Evolutionary conservation across 2,329 filamentous ascomycete species (phyloP), one percentile per base, ranked within the genome.

Genomic region (Incumbomyces lentus): DNA sequence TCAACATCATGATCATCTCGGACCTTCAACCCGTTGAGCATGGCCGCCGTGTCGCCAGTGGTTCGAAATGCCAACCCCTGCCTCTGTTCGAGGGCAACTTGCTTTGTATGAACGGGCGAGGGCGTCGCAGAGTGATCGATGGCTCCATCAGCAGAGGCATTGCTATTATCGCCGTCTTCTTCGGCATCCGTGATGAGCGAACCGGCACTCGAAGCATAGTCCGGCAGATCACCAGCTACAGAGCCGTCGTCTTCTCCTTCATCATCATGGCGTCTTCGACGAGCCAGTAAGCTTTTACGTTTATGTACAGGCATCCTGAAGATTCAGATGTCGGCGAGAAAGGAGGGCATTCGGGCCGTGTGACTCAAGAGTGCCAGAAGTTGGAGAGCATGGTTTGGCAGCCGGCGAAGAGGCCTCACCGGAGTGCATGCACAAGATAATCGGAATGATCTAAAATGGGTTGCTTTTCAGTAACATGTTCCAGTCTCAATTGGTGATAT

Each of bases 121-220:
- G 18, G 16, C 19, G 41, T 37, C 18, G 26, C 12, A 12, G 42
- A 36, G 8, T 12, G 16, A 13, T 60, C 60, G 12, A 60, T 57
- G 13, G 63, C 61, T 43, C 61, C 64, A 51, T 74, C 73, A 45
- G 26, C 32, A 11, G 40, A 37, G 34, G 68, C 62, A 33, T 75
- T 75, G 55, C 73, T 78, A 42, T 70, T 66, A 57, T 79, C 75
- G 47, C 71, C 75, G 52, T 79, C 73, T 47, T 75, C 74, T 43
- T 78, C 76, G 38, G 68, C 67, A 50, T 78, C 74, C 55, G 70
- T 80, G 52, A 72, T 67, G 17, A 70, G 64, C 11, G 78, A 81
- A 32, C 68, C 72, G 60, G 81, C 79, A 61, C 76, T 82, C 63
- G 79, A 66, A 34, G 78, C 81, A 60, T 81, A 78, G 55, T 79